A percentile compares a stretch with the other conserved stretches of the same genome.
Conservation (phyloP, 306 rosid species). For the Dryas drummondii region DNA sequence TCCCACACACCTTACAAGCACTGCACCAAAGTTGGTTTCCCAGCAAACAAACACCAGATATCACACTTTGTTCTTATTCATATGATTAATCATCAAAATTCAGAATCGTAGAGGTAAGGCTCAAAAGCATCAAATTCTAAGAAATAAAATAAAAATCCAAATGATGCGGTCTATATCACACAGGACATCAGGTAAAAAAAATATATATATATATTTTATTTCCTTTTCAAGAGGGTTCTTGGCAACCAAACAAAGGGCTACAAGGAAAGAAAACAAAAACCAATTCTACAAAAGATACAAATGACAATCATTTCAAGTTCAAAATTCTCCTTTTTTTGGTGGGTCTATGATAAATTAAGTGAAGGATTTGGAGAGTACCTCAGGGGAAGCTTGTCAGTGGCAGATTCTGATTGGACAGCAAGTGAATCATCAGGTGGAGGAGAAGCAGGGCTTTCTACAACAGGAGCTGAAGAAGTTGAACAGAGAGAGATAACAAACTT, state of each 20-base stretch:
- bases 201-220: too few relatives aligned
- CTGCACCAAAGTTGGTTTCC: conserved; percentile 31
- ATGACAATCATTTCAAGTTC: background rate
- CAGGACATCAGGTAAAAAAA: background rate
- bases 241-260: background rate
- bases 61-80: background rate
- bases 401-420: conserved; percentile 28
- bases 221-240: background rate
- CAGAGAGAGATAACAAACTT: conserved; percentile 34
- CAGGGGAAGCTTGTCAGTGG: conserved; percentile 25
- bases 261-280: background rate
- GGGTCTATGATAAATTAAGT: background rate
- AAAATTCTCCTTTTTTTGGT: background rate
- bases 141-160: background rate
- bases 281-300: background rate
- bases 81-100: background rate
- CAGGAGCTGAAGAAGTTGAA: conserved; percentile 52
- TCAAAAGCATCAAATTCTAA: background rate
- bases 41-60: conserved; percentile 6
- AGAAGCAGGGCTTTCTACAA: conserved; percentile 42
- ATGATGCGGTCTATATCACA: background rate
- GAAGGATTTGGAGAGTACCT: conserved; percentile 38
- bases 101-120: background rate
- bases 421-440: conserved; percentile 43
- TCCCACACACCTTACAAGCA: conserved; percentile 87